Percentiles rank a stretch among this genome's conserved stretches.
Conservation (phyloP, 2,329 filamentous ascomycete species). For the Fusarium sp. region DNA sequence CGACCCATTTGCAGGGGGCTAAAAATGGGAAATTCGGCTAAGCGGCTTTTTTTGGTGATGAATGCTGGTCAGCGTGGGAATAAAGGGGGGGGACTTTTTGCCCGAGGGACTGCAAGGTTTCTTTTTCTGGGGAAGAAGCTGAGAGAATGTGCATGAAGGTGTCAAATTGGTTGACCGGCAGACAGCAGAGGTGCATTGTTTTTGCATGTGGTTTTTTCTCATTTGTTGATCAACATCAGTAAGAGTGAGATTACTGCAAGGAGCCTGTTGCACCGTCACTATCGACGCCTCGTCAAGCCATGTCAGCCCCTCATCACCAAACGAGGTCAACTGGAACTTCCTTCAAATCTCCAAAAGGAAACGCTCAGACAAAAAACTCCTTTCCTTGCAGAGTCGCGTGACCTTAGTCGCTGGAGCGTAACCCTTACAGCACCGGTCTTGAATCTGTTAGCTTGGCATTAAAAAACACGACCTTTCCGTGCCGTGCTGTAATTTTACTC, state of each 20-base stretch:
- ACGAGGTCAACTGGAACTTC: background rate
- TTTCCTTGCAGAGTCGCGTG: background rate
- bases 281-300: slow-evolving; percentile 5
- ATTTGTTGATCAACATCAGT: background rate
- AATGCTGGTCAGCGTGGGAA: background rate
- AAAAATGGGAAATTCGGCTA: slow-evolving; percentile 13
- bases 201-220: background rate
- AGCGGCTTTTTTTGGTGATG: slow-evolving; percentile 4
- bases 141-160: background rate
- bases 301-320: background rate
- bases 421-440: background rate
- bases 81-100: slow-evolving; percentile 5
- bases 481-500: slow-evolving; percentile 7
- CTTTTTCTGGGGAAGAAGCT: slow-evolving; percentile 20
- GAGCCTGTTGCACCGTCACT: background rate
- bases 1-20: background rate
- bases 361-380: background rate
- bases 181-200: background rate
- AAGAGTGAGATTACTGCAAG: background rate
- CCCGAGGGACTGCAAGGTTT: background rate
- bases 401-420: background rate
- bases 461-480: background rate
- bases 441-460: background rate
- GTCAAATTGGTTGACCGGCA: no score
- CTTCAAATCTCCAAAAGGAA: background rate